These are phyloP conservation scores for Fusarium staphyleae DNA, from an alignment of 2,329 filamentous ascomycete species.

Conservation along the genomic window DNA sequence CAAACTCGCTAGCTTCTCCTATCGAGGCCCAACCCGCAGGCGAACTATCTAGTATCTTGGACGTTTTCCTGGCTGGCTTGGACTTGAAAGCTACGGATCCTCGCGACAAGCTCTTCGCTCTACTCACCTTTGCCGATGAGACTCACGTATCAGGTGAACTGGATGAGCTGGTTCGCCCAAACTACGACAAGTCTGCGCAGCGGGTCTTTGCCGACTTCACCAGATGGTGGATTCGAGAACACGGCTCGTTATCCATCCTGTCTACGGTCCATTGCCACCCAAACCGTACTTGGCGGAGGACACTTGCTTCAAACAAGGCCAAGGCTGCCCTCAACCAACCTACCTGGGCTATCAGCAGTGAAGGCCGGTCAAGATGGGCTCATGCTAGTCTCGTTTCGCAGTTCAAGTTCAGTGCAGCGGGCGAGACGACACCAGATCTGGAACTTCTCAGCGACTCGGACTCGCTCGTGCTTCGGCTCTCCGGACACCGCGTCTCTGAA, in stretches of 20 bases:
- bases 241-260: slow-evolving; percentile 19
- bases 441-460: not conserved
- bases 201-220: slow-evolving; percentile 32
- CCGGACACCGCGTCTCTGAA: not conserved
- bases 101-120: slow-evolving; percentile 24
- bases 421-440: slow-evolving; percentile 7
- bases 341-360: slow-evolving; percentile 20
- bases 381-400: slow-evolving; percentile 13
- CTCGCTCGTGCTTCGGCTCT: slow-evolving; percentile 7
- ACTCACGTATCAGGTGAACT: slow-evolving; percentile 7
- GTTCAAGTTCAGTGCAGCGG: slow-evolving; percentile 18
- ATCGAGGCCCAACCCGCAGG: not conserved
- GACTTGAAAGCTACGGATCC: slow-evolving; percentile 31
- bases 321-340: not conserved
- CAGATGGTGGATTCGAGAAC: slow-evolving; percentile 25
- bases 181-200: slow-evolving; percentile 22
- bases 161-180: slow-evolving; percentile 22
- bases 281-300: slow-evolving; percentile 19
- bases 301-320: not conserved
- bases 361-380: slow-evolving; percentile 14
- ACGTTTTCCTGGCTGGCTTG: slow-evolving; percentile 21
- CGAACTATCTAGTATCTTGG: slow-evolving; percentile 11
- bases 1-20: not conserved
- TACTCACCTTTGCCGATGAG: slow-evolving; percentile 26
- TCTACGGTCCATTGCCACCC: slow-evolving; percentile 24